These are phyloP conservation scores for Micromonas commoda DNA, from an alignment of 139 green algal species.

Conservation along the genomic window DNA sequence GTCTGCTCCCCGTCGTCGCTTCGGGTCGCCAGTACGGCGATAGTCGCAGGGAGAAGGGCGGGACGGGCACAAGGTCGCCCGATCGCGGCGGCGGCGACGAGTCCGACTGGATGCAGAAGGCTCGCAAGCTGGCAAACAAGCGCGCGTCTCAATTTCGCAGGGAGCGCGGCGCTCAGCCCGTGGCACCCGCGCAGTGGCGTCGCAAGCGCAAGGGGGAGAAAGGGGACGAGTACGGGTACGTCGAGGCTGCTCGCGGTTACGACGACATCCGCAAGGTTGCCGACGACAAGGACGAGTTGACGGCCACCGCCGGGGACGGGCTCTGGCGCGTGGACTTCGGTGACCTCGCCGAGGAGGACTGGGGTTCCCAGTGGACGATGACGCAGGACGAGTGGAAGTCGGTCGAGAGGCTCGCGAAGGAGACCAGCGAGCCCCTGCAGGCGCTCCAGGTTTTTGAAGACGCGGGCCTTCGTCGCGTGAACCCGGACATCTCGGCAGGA, in stretches of 20 bases:
- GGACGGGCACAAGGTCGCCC: background rate
- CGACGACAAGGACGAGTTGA: background rate
- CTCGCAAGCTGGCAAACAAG: background rate
- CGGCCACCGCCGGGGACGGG: background rate
- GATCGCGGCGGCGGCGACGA: background rate
- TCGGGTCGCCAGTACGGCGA: background rate
- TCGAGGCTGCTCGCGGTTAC: background rate
- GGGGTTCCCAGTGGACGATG: slow-evolving; percentile 14
- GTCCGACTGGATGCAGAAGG: slow-evolving; percentile 21
- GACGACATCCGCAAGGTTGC: background rate
- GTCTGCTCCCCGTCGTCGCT: background rate
- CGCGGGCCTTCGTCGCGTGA: background rate
- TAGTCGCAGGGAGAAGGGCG: background rate
- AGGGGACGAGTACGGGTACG: background rate
- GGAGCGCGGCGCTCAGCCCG: background rate
- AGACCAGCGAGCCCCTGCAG: background rate
- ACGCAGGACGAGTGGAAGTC: slow-evolving; percentile 11
- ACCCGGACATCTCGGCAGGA: background rate
- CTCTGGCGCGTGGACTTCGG: background rate
- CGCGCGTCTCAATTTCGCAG: slow-evolving; percentile 17
- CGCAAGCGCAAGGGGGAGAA: background rate
- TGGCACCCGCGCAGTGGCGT: background rate
- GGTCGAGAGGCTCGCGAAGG: background rate
- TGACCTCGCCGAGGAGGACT: background rate
- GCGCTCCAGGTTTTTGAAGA: slow-evolving; percentile 13